Base-by-base conservation (phyloP, 1,284 basidiomycete genomes). In the Cryptococcus deneoformans region DNA sequence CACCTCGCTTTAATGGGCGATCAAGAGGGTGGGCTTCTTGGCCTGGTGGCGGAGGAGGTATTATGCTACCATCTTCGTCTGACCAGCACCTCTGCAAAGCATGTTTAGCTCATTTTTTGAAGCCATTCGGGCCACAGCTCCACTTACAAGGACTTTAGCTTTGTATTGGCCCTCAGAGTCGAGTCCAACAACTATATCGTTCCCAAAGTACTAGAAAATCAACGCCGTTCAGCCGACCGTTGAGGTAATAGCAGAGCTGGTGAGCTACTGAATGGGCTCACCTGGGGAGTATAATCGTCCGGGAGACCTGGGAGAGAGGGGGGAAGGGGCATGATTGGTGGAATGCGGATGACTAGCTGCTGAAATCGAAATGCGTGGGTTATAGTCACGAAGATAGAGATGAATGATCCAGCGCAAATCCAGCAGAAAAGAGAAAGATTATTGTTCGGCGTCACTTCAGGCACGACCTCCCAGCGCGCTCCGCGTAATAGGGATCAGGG, bases 1-100 rank as follows among this genome's bases (percentile, higher is more conserved):
- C 90, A 51, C 88, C 89, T 54, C 84, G 85, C 16, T 73, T 77
- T 16, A 94, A 82, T n/a, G 85, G 84, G 44, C 89, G 82, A 80
- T 89, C 85, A 52, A 92, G 80, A 11, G 88, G 87, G 71, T 90
- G 61, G 6, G 45, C 48, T 1, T 58, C 58, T 10, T 64, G 58
- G 3, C 65, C 65, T 5, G 63, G 65, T 11, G 58, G 52, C 38
- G 59, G 39, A 38, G 48, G 57, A 11, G 63, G 61, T 14, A 45
- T 7, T 3, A 59, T n/a, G 11, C 44, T 49, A 7, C 62, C 66
- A 52, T 73, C 73, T 46, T 76, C 73, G 53, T 72, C 71, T 12
- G 67, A 61, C 73, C 73, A 76, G 34, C 65, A 69, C 54, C 73
- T 65, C 73, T 75, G 47, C 34, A 10, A n/a, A 29, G 29, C 12